These are phyloP conservation scores for Didymella keratinophila DNA, from an alignment of 2,329 filamentous ascomycete species.

Conservation along the genomic window DNA sequence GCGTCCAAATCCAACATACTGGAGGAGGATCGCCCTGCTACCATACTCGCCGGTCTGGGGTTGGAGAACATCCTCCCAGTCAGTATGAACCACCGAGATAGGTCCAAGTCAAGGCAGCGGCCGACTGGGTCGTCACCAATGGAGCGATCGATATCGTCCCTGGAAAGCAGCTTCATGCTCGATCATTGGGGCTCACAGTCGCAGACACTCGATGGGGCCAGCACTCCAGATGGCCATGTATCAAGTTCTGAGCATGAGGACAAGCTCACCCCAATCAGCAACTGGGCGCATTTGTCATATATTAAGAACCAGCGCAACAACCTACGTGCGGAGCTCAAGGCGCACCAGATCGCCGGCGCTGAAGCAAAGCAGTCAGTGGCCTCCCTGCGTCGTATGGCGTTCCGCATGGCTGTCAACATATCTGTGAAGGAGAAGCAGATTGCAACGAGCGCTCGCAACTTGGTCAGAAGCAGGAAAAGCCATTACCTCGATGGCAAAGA, in stretches of 20 bases:
- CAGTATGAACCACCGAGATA: constrained; percentile 34
- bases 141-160: constrained; percentile 43
- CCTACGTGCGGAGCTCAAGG: constrained; percentile 44
- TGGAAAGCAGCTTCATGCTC: constrained; percentile 45
- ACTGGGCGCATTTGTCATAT: constrained; percentile 48
- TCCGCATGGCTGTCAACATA: constrained; percentile 51
- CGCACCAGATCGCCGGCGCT: constrained; percentile 42
- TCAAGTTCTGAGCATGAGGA: constrained; percentile 31
- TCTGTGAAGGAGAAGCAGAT: constrained; percentile 52
- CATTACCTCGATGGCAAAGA: constrained; percentile 43
- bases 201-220: constrained; percentile 22
- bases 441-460: constrained; percentile 41
- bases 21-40: constrained; percentile 30
- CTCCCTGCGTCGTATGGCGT: constrained; percentile 46
- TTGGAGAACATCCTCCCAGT: constrained; percentile 43
- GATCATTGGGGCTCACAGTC: constrained; percentile 36
- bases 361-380: constrained; percentile 48
- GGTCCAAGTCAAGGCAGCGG: constrained; percentile 28
- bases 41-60: constrained; percentile 30
- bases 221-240: constrained; percentile 20
- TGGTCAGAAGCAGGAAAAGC: constrained; percentile 43
- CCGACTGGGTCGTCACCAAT: constrained; percentile 36
- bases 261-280: constrained; percentile 41
- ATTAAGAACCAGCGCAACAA: constrained; percentile 47
- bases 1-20: constrained; percentile 20